phyloP scores from a whole-genome alignment of 495 filamentous ascomycete genomes.

The Elaphomyces granulatus region DNA sequence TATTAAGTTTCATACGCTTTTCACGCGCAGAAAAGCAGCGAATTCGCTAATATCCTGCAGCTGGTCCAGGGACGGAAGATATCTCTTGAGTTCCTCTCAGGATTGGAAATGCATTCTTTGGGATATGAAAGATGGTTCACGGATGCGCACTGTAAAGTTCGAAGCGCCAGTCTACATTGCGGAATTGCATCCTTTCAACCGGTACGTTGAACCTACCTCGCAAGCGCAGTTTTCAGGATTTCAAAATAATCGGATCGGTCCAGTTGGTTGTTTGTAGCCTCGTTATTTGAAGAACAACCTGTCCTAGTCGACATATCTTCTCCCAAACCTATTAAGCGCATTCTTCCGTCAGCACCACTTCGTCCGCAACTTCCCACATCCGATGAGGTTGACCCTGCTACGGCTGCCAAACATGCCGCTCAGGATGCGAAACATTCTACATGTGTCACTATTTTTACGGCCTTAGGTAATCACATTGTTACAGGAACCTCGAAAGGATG shows the following conservation, averaged over 20 bases:
- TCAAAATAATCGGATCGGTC: conserved; percentile 1
- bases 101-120: conserved; percentile 93
- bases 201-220: conserved; percentile 39
- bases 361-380: conserved; percentile 41
- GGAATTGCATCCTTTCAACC: conserved; percentile 82
- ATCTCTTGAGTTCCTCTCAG: conserved; percentile 85
- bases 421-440: conserved; percentile 90
- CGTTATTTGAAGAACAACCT: conserved; percentile 86
- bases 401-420: conserved; percentile 69
- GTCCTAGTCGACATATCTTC: conserved; percentile 68
- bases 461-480: conserved; percentile 70
- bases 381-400: conserved; percentile 45
- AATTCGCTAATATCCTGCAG: conserved; percentile 25
- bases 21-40: no score
- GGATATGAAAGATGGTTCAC: conserved; percentile 68
- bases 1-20: conserved; percentile 8
- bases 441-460: conserved; percentile 78
- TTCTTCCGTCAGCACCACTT: conserved; percentile 69
- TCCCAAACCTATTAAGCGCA: conserved; percentile 49
- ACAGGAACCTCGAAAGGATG: conserved; percentile 89
- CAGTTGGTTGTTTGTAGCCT: conserved; percentile 69
- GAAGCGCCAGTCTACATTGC: conserved; percentile 89
- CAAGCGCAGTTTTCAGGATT: conserved; percentile 3
- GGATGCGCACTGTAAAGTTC: conserved; percentile 61
- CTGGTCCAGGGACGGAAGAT: conserved; percentile 85